Conservation (phyloP, 2,329 filamentous ascomycete species). For the Westerdykella sp. region DNA sequence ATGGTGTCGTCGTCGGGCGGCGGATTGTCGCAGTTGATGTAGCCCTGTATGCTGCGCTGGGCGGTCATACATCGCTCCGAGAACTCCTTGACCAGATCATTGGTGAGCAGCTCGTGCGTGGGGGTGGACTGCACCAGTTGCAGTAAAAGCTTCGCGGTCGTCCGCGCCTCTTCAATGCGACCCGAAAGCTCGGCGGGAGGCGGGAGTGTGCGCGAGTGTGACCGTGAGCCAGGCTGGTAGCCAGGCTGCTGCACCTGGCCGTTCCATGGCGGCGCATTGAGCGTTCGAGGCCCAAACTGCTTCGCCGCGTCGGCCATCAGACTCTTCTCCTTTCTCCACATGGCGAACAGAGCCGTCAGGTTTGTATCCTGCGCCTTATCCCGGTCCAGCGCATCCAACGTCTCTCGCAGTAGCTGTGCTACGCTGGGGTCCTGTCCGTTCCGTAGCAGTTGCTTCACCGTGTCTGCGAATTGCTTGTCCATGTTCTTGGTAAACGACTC, state of each 20-base stretch:
- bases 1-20: constrained; percentile 88
- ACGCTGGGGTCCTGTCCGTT: constrained; percentile 67
- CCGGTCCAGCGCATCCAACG: constrained; percentile 68
- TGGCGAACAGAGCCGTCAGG: constrained; percentile 62
- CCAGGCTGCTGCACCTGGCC: constrained; percentile 21
- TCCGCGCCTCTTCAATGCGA: constrained; percentile 82
- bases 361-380: constrained; percentile 70
- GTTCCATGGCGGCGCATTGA: constrained; percentile 41
- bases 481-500: constrained; percentile 84
- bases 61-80: constrained; percentile 77
- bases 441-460: constrained; percentile 68
- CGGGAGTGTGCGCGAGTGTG: constrained; percentile 44
- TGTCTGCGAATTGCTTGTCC: constrained; percentile 74
- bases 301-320: constrained; percentile 44
- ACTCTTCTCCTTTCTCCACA: constrained; percentile 78
- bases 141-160: constrained; percentile 83
- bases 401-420: constrained; percentile 81
- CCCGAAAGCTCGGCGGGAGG: constrained; percentile 69
- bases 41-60: constrained; percentile 73
- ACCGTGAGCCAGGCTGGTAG: constrained; percentile 15
- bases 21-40: constrained; percentile 75
- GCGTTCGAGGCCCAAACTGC: constrained; percentile 34
- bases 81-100: constrained; percentile 92
- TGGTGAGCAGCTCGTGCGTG: constrained; percentile 64
- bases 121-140: constrained; percentile 87